Conservation (phyloP, 331 rosid genomes). For the Malus hybrid region DNA sequence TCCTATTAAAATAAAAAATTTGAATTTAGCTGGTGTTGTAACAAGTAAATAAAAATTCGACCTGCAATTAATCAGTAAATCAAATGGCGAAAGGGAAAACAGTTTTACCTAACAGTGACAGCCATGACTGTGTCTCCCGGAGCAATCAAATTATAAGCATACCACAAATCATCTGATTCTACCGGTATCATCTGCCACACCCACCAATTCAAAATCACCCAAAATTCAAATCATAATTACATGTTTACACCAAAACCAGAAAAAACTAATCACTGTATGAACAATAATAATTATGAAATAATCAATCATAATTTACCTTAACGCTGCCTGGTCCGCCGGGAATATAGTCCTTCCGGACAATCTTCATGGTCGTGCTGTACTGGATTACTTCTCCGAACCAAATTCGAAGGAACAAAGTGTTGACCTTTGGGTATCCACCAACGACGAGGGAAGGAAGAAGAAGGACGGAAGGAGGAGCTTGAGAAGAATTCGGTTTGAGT, state of each 20-base stretch:
- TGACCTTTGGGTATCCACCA: neutral
- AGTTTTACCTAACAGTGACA: constrained; percentile 63
- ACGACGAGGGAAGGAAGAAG: neutral
- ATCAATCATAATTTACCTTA: constrained; percentile 40
- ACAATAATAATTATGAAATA: neutral
- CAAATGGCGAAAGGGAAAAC: neutral
- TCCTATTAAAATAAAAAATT: neutral
- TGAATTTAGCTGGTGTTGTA: neutral
- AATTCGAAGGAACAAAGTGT: neutral
- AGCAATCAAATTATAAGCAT: constrained; percentile 79
- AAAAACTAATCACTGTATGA: neutral
- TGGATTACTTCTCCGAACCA: neutral
- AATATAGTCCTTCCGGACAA: constrained; percentile 60
- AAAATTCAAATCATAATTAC: neutral
- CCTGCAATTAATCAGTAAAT: neutral
- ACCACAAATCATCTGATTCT: constrained; percentile 92
- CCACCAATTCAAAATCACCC: neutral
- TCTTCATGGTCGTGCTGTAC: constrained; percentile 39
- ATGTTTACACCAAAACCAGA: neutral
- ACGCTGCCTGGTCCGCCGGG: constrained; percentile 90
- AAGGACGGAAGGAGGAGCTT: neutral
- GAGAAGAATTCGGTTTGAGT: neutral
- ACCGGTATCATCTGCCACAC: constrained; percentile 68
- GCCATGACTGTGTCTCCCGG: constrained; percentile 86
- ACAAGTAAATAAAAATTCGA: neutral